Evolutionary conservation across 345 rosid species (phyloP).

Genomic region (Dimocarpus longan): DNA sequence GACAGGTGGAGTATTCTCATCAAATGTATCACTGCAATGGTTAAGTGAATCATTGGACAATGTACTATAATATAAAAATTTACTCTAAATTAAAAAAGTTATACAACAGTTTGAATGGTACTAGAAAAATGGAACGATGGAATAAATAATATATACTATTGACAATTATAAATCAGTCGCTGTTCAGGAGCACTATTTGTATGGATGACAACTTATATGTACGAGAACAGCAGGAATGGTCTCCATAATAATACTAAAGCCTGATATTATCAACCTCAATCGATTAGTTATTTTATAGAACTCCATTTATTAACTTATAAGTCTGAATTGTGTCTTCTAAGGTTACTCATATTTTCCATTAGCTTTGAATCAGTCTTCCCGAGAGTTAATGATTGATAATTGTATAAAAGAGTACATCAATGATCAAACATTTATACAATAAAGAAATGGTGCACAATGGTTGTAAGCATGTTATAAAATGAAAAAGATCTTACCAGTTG

Average conservation of each 20-base stretch:
- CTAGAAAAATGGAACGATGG: not conserved
- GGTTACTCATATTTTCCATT: not conserved
- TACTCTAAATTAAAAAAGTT: not conserved
- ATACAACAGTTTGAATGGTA: not conserved
- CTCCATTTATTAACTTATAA: not conserved
- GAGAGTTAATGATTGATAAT: not conserved
- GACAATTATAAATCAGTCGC: not conserved
- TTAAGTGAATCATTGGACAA: conserved; percentile 22
- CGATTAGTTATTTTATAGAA: not conserved
- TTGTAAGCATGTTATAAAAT: conserved; percentile 4
- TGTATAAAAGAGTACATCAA: not conserved
- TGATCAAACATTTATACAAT: not conserved
- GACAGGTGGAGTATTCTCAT: conserved; percentile 75
- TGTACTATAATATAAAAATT: not conserved
- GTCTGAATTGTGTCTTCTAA: not conserved
- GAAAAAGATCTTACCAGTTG: conserved; percentile 57
- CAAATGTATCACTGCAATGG: conserved; percentile 66
- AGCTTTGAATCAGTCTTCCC: not conserved
- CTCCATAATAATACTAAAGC: not conserved
- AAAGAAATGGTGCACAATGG: not conserved
- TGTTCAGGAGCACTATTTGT: not conserved
- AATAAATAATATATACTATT: not conserved
- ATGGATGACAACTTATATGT: not conserved
- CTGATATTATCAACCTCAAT: not conserved
- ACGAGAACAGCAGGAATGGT: not conserved